Conservation (phyloP, 2,329 filamentous ascomycete species). For the Ascomycota sp. region DNA sequence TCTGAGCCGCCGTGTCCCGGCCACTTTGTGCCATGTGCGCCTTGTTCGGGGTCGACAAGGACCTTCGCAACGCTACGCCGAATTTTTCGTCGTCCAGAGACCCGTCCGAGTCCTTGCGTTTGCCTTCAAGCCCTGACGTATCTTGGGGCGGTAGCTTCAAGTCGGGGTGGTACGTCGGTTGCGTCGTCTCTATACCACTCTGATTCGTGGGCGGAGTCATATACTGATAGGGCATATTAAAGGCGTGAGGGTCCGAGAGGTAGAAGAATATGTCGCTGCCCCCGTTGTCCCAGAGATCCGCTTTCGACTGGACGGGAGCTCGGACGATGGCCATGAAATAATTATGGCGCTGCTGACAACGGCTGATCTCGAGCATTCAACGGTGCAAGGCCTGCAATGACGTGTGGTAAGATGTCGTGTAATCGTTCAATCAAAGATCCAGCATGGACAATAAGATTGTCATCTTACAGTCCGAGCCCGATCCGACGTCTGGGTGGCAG, state of each 20-base stretch:
- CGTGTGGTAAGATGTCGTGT: background rate
- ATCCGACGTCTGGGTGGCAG: background rate
- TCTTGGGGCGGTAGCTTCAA: constrained; percentile 10
- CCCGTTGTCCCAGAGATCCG: constrained; percentile 11
- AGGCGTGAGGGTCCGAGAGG: background rate
- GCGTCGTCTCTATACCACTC: constrained; percentile 20
- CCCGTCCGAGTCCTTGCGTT: constrained; percentile 13
- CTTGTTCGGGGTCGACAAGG: constrained; percentile 28
- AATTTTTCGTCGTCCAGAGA: constrained; percentile 15
- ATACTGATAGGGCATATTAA: constrained; percentile 27
- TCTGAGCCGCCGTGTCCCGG: constrained; percentile 6
- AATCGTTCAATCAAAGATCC: background rate
- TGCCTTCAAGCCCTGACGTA: constrained; percentile 9
- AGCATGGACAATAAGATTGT: background rate
- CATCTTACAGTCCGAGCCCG: background rate
- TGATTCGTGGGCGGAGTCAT: constrained; percentile 20
- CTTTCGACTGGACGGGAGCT: constrained; percentile 12
- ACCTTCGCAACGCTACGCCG: constrained; percentile 21
- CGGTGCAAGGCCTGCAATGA: background rate
- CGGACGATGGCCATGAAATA: constrained; percentile 16
- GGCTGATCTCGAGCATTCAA: no score
- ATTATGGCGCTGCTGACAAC: background rate
- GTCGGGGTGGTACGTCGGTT: constrained; percentile 14
- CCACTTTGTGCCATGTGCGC: constrained; percentile 17
- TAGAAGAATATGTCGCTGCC: constrained; percentile 1